Evolutionary conservation across 768 basidiomycete genomes (phyloP).

Genomic region (Hygrocybe punicea): DNA sequence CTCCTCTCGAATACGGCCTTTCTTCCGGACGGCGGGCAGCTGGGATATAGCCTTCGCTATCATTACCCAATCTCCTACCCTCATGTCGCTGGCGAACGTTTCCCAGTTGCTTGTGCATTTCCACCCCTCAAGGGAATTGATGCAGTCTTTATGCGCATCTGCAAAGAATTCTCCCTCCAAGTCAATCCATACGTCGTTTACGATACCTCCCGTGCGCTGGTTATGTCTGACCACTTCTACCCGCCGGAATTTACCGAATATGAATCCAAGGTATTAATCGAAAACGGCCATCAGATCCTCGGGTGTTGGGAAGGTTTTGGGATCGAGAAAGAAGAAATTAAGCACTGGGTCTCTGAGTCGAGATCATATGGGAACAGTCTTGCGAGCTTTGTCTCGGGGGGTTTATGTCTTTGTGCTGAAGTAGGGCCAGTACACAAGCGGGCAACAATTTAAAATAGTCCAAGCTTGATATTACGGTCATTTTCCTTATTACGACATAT

Average conservation of each 20-base stretch:
- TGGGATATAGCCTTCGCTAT: constrained; percentile 37
- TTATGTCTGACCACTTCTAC: background rate
- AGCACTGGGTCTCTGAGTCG: background rate
- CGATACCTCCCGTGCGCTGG: background rate
- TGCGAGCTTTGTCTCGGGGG: background rate
- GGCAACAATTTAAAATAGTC: background rate
- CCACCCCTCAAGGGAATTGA: constrained; percentile 7
- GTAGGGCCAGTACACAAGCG: background rate
- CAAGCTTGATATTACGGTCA: background rate
- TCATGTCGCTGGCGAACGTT: background rate
- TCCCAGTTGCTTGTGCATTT: background rate
- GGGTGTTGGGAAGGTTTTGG: background rate
- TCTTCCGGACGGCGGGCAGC: constrained; percentile 30
- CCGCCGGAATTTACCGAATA: background rate
- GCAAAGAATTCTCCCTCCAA: background rate
- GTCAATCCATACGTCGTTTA: background rate
- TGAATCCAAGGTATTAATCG: background rate
- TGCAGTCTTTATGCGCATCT: constrained; percentile 1
- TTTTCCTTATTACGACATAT: background rate
- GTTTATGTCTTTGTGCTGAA: background rate
- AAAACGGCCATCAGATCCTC: background rate
- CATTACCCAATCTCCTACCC: constrained; percentile 29
- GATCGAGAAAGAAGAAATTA: background rate
- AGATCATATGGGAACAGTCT: background rate
- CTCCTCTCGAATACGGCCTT: constrained; percentile 27